These are phyloP conservation scores for Cryptosporidium ryanae DNA, from an alignment of 169 alveolate genomes.

Conservation along the genomic window DNA sequence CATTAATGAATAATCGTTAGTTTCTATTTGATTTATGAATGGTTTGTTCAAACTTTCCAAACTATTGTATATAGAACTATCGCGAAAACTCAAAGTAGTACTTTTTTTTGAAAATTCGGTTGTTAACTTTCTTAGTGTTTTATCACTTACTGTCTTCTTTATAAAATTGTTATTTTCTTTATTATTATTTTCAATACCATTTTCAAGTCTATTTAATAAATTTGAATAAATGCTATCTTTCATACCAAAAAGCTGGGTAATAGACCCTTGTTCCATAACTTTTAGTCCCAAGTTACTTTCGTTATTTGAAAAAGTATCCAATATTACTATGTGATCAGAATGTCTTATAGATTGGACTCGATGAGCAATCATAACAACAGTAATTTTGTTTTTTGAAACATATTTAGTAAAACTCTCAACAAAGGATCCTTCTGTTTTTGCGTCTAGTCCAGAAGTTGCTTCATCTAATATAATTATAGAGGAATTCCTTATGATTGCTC, in stretches of 20 bases:
- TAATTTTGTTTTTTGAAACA: slow-evolving; percentile 75
- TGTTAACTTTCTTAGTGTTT: slow-evolving; percentile 11
- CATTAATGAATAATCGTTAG: slow-evolving; percentile 41
- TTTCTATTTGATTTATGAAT: slow-evolving; percentile 24
- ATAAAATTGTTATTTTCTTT: not conserved
- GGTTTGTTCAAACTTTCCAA: slow-evolving; percentile 9
- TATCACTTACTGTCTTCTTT: not conserved
- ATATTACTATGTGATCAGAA: slow-evolving; percentile 77
- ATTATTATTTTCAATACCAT: too few relatives aligned
- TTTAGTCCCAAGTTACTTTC: slow-evolving; percentile 49
- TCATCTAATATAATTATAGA: slow-evolving; percentile 93
- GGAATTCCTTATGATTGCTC: slow-evolving; percentile 88
- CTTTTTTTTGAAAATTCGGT: slow-evolving; percentile 14
- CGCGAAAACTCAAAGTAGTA: not conserved
- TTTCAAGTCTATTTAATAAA: not conserved
- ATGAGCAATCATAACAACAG: slow-evolving; percentile 83
- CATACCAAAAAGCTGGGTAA: slow-evolving; percentile 43
- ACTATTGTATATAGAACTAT: not conserved
- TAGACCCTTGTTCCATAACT: slow-evolving; percentile 78
- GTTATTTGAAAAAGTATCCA: slow-evolving; percentile 7
- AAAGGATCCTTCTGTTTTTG: slow-evolving; percentile 25
- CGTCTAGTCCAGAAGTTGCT: slow-evolving; percentile 96
- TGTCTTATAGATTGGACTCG: slow-evolving; percentile 78
- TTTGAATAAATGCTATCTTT: slow-evolving; percentile 74
- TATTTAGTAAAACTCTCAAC: slow-evolving; percentile 28